Percentiles rank a stretch among this genome's conserved stretches.
Conservation (phyloP, 257 asterid species). For the Forsythia suspensa region DNA sequence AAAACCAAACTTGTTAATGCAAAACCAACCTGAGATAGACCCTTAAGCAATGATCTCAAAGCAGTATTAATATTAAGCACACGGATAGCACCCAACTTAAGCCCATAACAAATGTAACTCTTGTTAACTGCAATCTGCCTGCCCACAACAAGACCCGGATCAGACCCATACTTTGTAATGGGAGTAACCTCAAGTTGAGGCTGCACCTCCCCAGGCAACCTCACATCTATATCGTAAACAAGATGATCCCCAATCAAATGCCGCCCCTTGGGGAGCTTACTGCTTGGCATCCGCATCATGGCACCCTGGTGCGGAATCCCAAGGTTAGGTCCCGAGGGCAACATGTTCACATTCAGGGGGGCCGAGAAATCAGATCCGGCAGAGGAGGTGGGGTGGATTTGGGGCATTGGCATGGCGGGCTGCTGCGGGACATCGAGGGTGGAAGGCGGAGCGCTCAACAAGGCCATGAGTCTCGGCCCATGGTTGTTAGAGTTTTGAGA, state of each 20-base stretch:
- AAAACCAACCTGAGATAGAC: constrained; percentile 75
- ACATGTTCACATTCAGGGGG: constrained; percentile 26
- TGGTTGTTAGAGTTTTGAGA: constrained; percentile 47
- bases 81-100: constrained; percentile 84
- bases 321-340: constrained; percentile 43
- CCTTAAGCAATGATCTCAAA: constrained; percentile 90
- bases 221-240: constrained; percentile 74
- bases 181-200: constrained; percentile 99
- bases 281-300: constrained; percentile 79
- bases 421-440: constrained; percentile 44
- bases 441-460: constrained; percentile 76
- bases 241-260: constrained; percentile 68
- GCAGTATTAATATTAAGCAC: constrained; percentile 95
- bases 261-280: constrained; percentile 91
- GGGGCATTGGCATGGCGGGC: constrained; percentile 38
- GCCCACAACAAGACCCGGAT: constrained; percentile 91
- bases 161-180: constrained; percentile 90
- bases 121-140: constrained; percentile 95
- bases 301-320: constrained; percentile 50
- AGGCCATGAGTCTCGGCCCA: constrained; percentile 87
- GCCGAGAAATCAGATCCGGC: constrained; percentile 59
- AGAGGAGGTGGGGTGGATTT: constrained; percentile 59
- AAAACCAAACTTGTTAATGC: constrained; percentile 30
- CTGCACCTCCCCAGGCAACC: constrained; percentile 87
- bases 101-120: constrained; percentile 89